phyloP scores from a whole-genome alignment of 352 stramenopile genomes.

The Globisporangium viniferum region DNA sequence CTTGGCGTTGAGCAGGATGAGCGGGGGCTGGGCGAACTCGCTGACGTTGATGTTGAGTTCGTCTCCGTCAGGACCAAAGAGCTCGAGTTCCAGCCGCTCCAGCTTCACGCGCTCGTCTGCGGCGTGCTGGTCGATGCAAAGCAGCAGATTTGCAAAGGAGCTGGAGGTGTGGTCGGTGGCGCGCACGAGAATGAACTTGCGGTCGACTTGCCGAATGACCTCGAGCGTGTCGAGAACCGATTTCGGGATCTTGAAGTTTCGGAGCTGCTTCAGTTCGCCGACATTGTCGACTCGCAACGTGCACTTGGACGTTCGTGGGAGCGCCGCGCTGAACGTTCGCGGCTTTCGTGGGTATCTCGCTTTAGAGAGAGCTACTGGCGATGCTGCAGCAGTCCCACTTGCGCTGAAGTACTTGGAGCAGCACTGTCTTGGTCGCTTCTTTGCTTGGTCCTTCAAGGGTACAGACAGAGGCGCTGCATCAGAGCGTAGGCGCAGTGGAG shows the following conservation, averaged over 20 bases:
- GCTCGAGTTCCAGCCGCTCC: conserved; percentile 71
- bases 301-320: conserved; percentile 16
- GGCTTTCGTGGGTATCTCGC: background rate
- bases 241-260: conserved; percentile 59
- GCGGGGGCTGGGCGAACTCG: conserved; percentile 44
- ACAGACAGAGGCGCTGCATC: background rate
- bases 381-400: background rate
- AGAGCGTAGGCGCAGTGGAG: too few relatives aligned
- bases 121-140: conserved; percentile 91
- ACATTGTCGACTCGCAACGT: conserved; percentile 35
- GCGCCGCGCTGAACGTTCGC: background rate
- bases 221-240: conserved; percentile 55
- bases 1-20: conserved; percentile 49
- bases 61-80: conserved; percentile 59
- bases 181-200: conserved; percentile 88
- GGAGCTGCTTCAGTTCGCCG: conserved; percentile 18
- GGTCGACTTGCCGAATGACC: conserved; percentile 88
- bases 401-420: conserved; percentile 12
- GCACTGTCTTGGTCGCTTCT: background rate
- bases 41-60: conserved; percentile 52
- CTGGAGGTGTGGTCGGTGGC: conserved; percentile 23
- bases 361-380: background rate
- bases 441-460: background rate
- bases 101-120: conserved; percentile 87
- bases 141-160: conserved; percentile 28